These are phyloP conservation scores for Apiotrichum siamense DNA, from an alignment of 1,284 basidiomycete species.

Conservation along the genomic window DNA sequence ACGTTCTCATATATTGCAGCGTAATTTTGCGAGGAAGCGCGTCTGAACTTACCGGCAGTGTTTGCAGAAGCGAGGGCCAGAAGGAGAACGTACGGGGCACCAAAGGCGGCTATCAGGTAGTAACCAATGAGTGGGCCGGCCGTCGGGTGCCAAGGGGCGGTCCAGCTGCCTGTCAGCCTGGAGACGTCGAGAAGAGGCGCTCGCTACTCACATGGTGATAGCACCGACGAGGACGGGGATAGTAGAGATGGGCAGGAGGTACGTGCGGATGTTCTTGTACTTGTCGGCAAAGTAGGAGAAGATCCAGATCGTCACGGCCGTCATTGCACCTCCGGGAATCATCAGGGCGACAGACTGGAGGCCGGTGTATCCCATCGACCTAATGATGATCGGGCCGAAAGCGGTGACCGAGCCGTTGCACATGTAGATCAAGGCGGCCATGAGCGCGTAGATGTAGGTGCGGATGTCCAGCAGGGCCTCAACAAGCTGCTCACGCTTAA, in stretches of 20 bases:
- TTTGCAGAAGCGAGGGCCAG: constrained; percentile 49
- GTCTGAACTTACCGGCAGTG: constrained; percentile 35
- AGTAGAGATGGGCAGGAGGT: constrained; percentile 48
- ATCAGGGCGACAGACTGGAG: constrained; percentile 48
- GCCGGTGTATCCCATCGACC: constrained; percentile 49
- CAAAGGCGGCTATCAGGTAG: constrained; percentile 49
- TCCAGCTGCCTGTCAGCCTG: constrained; percentile 44
- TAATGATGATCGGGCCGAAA: constrained; percentile 51
- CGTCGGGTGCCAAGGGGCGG: constrained; percentile 47
- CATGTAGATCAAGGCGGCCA: constrained; percentile 42
- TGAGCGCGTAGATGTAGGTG: constrained; percentile 49
- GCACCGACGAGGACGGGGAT: constrained; percentile 51
- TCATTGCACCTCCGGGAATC: constrained; percentile 49
- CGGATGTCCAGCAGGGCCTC: constrained; percentile 50
- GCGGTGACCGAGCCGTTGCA: constrained; percentile 48
- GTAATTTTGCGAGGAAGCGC: not conserved
- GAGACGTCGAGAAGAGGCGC: too few species aligned
- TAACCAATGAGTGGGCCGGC: constrained; percentile 51
- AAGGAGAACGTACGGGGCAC: constrained; percentile 51
- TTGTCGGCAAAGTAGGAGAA: constrained; percentile 46
- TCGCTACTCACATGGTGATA: constrained; percentile 29
- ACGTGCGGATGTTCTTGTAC: constrained; percentile 44
- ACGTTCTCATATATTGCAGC: not conserved
- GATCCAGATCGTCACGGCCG: constrained; percentile 48
- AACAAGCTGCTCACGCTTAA: constrained; percentile 44